Evolutionary conservation across 768 basidiomycete genomes (phyloP).

Genomic region (Pleurotus tuber-regium): DNA sequence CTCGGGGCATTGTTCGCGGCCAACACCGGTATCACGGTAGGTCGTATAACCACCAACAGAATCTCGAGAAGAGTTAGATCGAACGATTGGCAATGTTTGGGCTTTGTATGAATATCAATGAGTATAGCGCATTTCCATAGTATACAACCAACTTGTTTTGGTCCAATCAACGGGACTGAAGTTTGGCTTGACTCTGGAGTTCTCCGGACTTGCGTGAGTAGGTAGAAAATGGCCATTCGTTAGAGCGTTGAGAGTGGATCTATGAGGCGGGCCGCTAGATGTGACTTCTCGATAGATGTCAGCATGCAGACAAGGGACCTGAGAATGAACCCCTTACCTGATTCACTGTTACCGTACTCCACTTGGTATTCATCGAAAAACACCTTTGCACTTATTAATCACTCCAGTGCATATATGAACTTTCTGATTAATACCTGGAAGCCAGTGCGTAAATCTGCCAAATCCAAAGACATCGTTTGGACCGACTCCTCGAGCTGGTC

Average conservation of each 20-base stretch:
- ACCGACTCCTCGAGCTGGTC: slow-evolving; percentile 1
- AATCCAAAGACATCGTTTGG: not conserved
- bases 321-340: not conserved
- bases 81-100: no score
- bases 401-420: not conserved
- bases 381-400: not conserved
- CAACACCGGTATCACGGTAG: no score
- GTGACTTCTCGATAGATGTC: not conserved
- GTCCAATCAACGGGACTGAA: not conserved
- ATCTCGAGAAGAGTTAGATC: no score
- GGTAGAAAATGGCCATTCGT: no score
- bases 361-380: slow-evolving; percentile 8
- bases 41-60: no score
- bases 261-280: no score
- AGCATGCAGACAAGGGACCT: not conserved
- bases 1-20: no score
- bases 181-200: not conserved
- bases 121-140: no score
- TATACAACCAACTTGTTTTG: no score
- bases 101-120: no score
- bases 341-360: not conserved
- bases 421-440: not conserved
- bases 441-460: slow-evolving; percentile 4
- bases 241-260: no score
- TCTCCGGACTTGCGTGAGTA: not conserved